These are phyloP conservation scores for Thinopyrum elongatum DNA, from an alignment of 176 grass and related monocot species.

Conservation along the genomic window DNA sequence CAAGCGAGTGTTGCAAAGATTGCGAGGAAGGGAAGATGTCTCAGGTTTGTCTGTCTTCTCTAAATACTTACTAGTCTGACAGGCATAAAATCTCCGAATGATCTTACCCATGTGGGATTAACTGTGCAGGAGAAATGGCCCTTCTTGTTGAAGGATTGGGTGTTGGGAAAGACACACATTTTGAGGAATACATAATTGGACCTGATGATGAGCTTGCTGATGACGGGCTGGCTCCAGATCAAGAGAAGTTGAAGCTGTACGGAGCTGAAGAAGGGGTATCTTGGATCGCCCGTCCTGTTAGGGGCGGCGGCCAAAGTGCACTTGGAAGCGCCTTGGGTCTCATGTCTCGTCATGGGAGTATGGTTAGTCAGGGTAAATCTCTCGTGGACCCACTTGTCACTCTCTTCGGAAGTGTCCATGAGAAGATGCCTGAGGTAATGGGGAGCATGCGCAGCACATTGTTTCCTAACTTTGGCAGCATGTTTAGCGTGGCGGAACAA, in stretches of 20 bases:
- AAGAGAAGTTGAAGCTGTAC: slow-evolving; percentile 75
- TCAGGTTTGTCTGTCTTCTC: slow-evolving; percentile 59
- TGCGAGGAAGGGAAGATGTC: slow-evolving; percentile 87
- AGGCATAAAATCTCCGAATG: background rate
- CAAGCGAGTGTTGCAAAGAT: slow-evolving; percentile 62
- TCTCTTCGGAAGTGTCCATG: slow-evolving; percentile 90
- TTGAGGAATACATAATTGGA: slow-evolving; percentile 94
- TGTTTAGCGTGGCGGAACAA: slow-evolving; percentile 83
- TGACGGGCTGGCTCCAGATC: slow-evolving; percentile 48
- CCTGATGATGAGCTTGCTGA: slow-evolving; percentile 69
- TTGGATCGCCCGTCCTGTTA: slow-evolving; percentile 79
- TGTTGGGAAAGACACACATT: slow-evolving; percentile 72
- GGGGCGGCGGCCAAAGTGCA: slow-evolving; percentile 64
- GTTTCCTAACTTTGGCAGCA: slow-evolving; percentile 98
- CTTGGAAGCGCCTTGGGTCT: slow-evolving; percentile 71
- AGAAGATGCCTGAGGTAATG: slow-evolving; percentile 76
- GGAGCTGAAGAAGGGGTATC: slow-evolving; percentile 84
- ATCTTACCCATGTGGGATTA: slow-evolving; percentile 18
- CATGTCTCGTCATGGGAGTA: slow-evolving; percentile 66
- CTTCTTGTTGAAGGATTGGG: slow-evolving; percentile 88
- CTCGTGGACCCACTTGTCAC: slow-evolving; percentile 90
- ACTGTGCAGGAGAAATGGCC: slow-evolving; percentile 90
- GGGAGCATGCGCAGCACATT: slow-evolving; percentile 94
- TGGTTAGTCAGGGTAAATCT: slow-evolving; percentile 53
- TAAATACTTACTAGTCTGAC: background rate